These are phyloP conservation scores for Tuber melanosporum DNA, from an alignment of 495 filamentous ascomycete species.

Conservation along the genomic window DNA sequence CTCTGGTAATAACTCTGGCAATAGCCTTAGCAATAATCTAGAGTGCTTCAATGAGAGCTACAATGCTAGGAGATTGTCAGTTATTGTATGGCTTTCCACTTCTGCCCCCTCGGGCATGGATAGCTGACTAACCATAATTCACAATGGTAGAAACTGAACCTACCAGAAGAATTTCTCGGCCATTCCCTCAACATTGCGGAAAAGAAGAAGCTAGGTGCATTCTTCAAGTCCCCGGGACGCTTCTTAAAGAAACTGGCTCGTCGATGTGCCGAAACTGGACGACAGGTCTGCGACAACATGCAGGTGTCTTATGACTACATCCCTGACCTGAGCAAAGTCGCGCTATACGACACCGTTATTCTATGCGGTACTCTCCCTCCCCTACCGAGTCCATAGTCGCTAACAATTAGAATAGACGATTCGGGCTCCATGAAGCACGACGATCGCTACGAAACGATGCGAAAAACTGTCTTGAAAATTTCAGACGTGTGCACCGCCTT, in stretches of 20 bases:
- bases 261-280: neutral
- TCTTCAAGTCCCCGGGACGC: neutral
- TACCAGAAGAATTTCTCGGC: neutral
- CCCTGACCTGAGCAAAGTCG: conserved; percentile 16
- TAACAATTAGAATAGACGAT: conserved; percentile 23
- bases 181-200: neutral
- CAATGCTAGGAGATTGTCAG: neutral
- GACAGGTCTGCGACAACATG: neutral
- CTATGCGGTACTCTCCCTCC: conserved; percentile 22
- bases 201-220: neutral
- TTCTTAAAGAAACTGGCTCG: neutral
- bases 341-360: conserved; percentile 33
- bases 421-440: conserved; percentile 20
- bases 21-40: neutral
- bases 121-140: neutral
- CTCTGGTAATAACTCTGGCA: neutral
- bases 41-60: neutral
- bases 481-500: conserved; percentile 15
- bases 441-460: neutral
- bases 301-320: neutral
- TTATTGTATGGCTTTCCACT: neutral
- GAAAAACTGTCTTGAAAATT: conserved; percentile 7
- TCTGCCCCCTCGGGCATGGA: neutral
- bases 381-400: neutral
- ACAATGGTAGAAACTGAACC: neutral